Evolutionary conservation across 192 early-diverging fungal species (phyloP).

Genomic region (Backusella mclennaniae): DNA sequence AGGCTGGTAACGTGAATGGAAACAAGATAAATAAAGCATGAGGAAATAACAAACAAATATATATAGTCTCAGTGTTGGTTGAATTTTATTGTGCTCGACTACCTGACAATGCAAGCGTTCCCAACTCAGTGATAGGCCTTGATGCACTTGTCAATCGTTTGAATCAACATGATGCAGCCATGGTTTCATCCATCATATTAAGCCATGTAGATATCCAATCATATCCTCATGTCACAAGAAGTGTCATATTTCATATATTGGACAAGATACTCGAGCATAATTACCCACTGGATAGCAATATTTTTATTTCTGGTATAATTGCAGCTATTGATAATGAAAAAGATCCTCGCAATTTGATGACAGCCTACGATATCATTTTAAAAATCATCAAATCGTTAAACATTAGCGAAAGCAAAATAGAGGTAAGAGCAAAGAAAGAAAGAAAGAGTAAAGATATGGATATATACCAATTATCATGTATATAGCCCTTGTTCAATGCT

Average conservation of each 20-base stretch:
- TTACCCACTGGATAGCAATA: constrained; percentile 54
- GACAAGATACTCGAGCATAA: constrained; percentile 63
- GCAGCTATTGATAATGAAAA: constrained; percentile 94
- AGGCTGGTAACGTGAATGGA: constrained; percentile 40
- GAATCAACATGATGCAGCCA: constrained; percentile 50
- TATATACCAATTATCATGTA: constrained; percentile 5
- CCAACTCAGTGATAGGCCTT: constrained; percentile 60
- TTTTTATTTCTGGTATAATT: constrained; percentile 84
- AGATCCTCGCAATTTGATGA: constrained; percentile 93
- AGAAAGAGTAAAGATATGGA: background rate
- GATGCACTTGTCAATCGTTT: constrained; percentile 54
- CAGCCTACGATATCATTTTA: constrained; percentile 77
- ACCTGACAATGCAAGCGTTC: constrained; percentile 67
- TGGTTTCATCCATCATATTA: constrained; percentile 59
- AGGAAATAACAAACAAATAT: too few species aligned
- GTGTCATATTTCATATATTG: constrained; percentile 70
- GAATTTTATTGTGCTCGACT: constrained; percentile 74
- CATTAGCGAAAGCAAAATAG: constrained; percentile 63
- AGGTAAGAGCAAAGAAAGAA: constrained; percentile 39
- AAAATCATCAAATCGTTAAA: constrained; percentile 76
- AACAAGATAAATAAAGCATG: too few species aligned
- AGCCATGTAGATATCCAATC: constrained; percentile 85
- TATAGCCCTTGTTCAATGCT: constrained; percentile 89
- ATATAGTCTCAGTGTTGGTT: constrained; percentile 54
- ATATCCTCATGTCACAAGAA: constrained; percentile 83